Conservation (phyloP, 2,329 filamentous ascomycete genomes). For the Hawksworthiomyces lignivorus region DNA sequence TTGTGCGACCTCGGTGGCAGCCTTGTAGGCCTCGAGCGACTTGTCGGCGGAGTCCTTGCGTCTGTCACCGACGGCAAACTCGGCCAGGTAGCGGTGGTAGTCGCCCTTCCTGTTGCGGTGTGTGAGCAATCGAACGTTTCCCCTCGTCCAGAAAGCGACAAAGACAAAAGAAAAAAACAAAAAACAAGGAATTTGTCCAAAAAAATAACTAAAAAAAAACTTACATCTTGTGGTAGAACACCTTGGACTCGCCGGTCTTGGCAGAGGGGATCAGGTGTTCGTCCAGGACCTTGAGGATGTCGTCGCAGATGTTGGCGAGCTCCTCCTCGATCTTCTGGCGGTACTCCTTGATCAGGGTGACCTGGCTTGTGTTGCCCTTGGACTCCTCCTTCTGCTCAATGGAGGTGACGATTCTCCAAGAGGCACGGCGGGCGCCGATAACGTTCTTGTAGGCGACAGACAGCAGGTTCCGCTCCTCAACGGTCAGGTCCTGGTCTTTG, state of each 20-base stretch:
- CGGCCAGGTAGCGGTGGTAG: conserved; percentile 97
- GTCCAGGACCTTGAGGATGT: conserved; percentile 90
- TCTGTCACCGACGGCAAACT: conserved; percentile 90
- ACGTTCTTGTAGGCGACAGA: conserved; percentile 99
- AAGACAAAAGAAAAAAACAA: not conserved
- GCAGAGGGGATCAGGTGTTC: conserved; percentile 88
- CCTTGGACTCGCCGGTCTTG: conserved; percentile 94
- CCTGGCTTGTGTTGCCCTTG: conserved; percentile 91
- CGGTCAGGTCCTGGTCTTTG: conserved; percentile 72
- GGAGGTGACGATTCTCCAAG: conserved; percentile 96
- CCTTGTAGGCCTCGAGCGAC: conserved; percentile 94
- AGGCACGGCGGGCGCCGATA: conserved; percentile 91
- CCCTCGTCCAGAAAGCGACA: not conserved
- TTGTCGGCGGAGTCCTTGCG: conserved; percentile 91
- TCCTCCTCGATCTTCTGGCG: conserved; percentile 96
- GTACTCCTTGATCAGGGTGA: conserved; percentile 92
- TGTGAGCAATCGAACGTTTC: conserved; percentile 13
- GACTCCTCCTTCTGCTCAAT: conserved; percentile 99
- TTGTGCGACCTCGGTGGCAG: conserved; percentile 79
- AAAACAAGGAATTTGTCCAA: too few relatives aligned
- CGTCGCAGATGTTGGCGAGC: conserved; percentile 94
- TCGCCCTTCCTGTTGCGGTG: conserved; percentile 85
- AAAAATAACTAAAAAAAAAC: not conserved
- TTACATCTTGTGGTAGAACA: conserved; percentile 99
- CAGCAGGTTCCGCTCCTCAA: conserved; percentile 95